Evolutionary conservation across 805 yeast species (phyloP).

Genomic region (Schwanniomyces sp.): DNA sequence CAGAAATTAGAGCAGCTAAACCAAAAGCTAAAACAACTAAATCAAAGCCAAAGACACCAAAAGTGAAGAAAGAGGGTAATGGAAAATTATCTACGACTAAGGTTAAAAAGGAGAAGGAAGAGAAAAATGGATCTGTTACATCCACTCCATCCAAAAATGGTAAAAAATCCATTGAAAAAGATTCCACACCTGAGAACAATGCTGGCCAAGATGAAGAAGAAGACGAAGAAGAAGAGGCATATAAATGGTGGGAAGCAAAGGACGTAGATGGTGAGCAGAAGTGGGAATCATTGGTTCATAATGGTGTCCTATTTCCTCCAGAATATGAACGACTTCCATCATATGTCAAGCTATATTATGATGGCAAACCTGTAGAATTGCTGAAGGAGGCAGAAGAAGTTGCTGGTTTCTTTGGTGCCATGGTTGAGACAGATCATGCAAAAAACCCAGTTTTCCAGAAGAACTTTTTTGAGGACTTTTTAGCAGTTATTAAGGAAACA

Average conservation of each 20-base stretch:
- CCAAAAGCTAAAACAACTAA: conserved; percentile 2
- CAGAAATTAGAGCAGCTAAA: not conserved
- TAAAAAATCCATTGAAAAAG: conserved; percentile 1
- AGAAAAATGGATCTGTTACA: conserved; percentile 8
- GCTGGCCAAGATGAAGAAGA: conserved; percentile 48
- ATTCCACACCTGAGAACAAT: conserved; percentile 16
- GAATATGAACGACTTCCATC: conserved; percentile 83
- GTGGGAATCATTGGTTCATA: conserved; percentile 86
- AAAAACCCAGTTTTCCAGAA: conserved; percentile 81
- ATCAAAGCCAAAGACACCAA: conserved; percentile 1
- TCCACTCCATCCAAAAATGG: conserved; percentile 2
- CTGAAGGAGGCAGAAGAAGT: conserved; percentile 91
- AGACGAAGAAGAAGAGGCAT: conserved; percentile 53
- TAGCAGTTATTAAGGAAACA: conserved; percentile 60
- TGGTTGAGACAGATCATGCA: conserved; percentile 86
- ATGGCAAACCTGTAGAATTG: conserved; percentile 70
- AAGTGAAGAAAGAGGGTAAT: conserved; percentile 6
- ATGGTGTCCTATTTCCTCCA: conserved; percentile 93
- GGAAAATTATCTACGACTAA: conserved; percentile 1
- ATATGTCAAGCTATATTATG: conserved; percentile 71
- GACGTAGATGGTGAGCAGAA: conserved; percentile 73
- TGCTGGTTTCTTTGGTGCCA: conserved; percentile 91
- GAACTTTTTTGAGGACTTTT: conserved; percentile 83
- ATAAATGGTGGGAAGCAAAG: conserved; percentile 84
- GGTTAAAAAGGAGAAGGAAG: conserved; percentile 3